Evolutionary conservation across 805 yeast genomes (phyloP), one percentile per base, ranked within the genome.

Genomic region (Zygosaccharomyces kombuchaensis): DNA sequence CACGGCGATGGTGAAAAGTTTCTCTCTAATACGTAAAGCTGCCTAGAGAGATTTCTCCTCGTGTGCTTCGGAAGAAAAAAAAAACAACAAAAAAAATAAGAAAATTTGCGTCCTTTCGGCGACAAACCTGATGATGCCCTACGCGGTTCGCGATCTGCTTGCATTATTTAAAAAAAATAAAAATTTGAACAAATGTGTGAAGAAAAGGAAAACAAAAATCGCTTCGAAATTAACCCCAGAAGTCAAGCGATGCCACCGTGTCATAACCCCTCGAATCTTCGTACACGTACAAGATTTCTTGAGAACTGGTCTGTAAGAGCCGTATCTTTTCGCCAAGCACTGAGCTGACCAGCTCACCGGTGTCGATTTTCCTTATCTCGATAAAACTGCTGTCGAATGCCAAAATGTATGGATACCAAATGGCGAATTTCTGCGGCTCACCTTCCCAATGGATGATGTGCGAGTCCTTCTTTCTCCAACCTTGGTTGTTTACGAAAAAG

Each of bases 371-470:
- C 48, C 99, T 76, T 38, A 93, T 85, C 69, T 93, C 99, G 63
- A 93, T 87, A 57, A 93, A 89, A 47, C 80, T 84, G 14, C 82
- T 78, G 62, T 91, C 98, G 68, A 93, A 93, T 4, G 96, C 93
- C 41, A 93, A 69, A 44, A 93, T 72, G 61, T 89, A 91, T 3
- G 99, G 99, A 68, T 90, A 91, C 77, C 95, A 88, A 37, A 93
- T 74, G 13, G 97, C 95, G 65, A 93, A 88, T 50, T 83, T 81
- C 59, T 85, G 93, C 5, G 99, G 98, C 42, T 82, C 78, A 30
- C 98, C 97, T 68, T 93, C 98, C 99, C 99, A 93, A 61, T 85
- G 82, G 43, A 93, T 84, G 53, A 90, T 84, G 90, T 96, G 90
- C 42, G 87, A 91, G 36, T 93, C 87, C 52, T 90, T 80, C 14